Evolutionary conservation across 1,284 basidiomycete genomes (phyloP).

Genomic region (Bothia castanella): DNA sequence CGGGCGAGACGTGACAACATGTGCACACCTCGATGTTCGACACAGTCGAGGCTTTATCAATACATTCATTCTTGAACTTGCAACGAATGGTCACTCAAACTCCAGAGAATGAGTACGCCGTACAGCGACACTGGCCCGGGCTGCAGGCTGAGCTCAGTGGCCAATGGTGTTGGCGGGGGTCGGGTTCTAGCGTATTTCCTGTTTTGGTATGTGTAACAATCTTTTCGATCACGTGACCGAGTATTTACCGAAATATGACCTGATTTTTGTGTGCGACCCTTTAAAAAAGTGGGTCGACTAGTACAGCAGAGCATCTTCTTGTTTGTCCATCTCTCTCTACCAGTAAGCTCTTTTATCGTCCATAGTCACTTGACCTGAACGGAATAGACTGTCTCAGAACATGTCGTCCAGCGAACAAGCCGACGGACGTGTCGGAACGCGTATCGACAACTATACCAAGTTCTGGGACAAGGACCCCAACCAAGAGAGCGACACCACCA

Average conservation of each 20-base stretch:
- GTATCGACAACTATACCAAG: conserved; percentile 88
- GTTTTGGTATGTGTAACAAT: too few species aligned
- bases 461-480: conserved; percentile 90
- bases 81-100: too few species aligned
- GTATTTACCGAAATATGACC: conserved; percentile 8
- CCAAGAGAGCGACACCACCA: conserved; percentile 69
- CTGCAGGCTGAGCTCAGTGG: too few species aligned
- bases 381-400: neutral
- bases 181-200: too few species aligned
- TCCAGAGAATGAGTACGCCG: too few species aligned
- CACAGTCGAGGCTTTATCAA: too few species aligned
- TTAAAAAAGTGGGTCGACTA: conserved; percentile 16
- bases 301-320: neutral
- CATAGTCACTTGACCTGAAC: neutral
- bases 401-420: conserved; percentile 16
- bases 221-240: neutral
- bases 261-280: conserved; percentile 14
- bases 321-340: neutral
- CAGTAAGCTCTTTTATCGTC: neutral
- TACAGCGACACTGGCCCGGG: too few species aligned
- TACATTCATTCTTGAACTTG: too few species aligned
- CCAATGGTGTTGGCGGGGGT: too few species aligned
- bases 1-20: too few species aligned
- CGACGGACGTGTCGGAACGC: conserved; percentile 78
- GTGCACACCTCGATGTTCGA: too few species aligned